A percentile compares a stretch with the other conserved stretches of the same genome.
These are phyloP conservation scores for Geotrichum histeridarum DNA, from an alignment of 1,139 yeast genomes.

Conservation along the genomic window DNA sequence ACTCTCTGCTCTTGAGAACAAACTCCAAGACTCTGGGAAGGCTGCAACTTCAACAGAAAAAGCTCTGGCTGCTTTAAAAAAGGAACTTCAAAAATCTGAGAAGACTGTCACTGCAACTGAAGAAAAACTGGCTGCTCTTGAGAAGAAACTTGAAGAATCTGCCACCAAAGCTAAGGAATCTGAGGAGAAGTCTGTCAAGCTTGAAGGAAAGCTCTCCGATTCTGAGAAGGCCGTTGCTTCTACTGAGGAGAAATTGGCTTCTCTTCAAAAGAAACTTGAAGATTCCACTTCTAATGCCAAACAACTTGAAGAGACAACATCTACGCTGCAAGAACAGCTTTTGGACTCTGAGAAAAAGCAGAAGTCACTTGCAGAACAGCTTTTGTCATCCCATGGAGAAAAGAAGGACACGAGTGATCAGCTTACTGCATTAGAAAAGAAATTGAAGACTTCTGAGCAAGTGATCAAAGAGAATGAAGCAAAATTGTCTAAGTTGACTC, in stretches of 20 bases:
- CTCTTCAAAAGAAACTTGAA: constrained; percentile 10
- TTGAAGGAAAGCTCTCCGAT: constrained; percentile 16
- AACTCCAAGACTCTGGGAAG: constrained; percentile 5
- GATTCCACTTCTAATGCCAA: neutral
- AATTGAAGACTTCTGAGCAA: too few relatives aligned
- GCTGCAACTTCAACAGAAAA: constrained; percentile 9
- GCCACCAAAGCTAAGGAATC: constrained; percentile 14
- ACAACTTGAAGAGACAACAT: too few relatives aligned
- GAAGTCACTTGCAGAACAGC: neutral
- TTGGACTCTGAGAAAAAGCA: neutral
- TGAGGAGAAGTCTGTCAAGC: constrained; percentile 11
- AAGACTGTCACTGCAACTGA: constrained; percentile 10
- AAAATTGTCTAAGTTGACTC: too few relatives aligned
- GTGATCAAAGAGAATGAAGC: too few relatives aligned
- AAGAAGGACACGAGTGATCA: too few relatives aligned
- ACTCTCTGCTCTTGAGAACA: neutral
- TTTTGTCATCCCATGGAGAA: too few relatives aligned
- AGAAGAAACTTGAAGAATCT: neutral
- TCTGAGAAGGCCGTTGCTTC: constrained; percentile 3
- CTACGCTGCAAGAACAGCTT: too few relatives aligned
- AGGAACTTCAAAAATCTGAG: constrained; percentile 3
- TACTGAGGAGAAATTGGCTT: neutral
- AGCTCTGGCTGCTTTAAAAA: neutral
- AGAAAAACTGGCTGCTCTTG: neutral
- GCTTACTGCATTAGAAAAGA: too few relatives aligned